Evolutionary conservation across 2,329 filamentous ascomycete genomes (phyloP).

Genomic region (Penicillium sp.): DNA sequence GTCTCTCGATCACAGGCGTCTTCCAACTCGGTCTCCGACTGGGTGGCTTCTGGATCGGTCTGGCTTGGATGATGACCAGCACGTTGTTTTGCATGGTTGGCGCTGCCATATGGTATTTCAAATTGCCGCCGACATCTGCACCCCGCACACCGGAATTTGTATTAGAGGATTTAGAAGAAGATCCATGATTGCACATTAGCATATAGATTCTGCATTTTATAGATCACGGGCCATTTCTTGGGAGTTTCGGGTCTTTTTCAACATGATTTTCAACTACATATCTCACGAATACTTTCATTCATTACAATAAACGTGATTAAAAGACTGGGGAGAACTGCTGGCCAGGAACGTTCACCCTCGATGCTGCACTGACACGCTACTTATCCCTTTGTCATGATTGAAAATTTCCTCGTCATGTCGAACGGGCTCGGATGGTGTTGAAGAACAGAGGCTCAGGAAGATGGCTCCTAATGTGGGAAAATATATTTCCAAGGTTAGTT

Average conservation of each 20-base stretch:
- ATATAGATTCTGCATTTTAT: conserved; percentile 2
- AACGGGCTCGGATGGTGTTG: too few relatives aligned
- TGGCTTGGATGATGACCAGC: conserved; percentile 47
- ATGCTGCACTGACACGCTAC: too few relatives aligned
- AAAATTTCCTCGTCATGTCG: too few relatives aligned
- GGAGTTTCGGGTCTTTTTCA: conserved; percentile 4
- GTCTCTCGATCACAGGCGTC: conserved; percentile 45
- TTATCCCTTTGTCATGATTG: too few relatives aligned
- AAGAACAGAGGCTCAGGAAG: too few relatives aligned
- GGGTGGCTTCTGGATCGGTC: conserved; percentile 48
- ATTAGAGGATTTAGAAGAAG: conserved; percentile 21
- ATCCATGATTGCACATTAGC: background rate
- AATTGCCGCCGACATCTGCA: conserved; percentile 17
- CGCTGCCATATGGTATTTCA: conserved; percentile 27
- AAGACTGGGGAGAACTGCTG: too few relatives aligned
- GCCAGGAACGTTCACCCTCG: too few relatives aligned
- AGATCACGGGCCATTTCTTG: background rate
- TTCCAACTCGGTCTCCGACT: conserved; percentile 49
- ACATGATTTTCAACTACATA: too few relatives aligned
- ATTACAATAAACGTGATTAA: too few relatives aligned
- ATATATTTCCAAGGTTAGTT: too few relatives aligned
- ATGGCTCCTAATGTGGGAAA: too few relatives aligned
- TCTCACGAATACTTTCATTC: too few relatives aligned
- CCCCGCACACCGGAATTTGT: conserved; percentile 16
- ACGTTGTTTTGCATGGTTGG: conserved; percentile 33